Evolutionary conservation across 2,329 filamentous ascomycete genomes (phyloP).

Genomic region (Cryphonectria naterciae): DNA sequence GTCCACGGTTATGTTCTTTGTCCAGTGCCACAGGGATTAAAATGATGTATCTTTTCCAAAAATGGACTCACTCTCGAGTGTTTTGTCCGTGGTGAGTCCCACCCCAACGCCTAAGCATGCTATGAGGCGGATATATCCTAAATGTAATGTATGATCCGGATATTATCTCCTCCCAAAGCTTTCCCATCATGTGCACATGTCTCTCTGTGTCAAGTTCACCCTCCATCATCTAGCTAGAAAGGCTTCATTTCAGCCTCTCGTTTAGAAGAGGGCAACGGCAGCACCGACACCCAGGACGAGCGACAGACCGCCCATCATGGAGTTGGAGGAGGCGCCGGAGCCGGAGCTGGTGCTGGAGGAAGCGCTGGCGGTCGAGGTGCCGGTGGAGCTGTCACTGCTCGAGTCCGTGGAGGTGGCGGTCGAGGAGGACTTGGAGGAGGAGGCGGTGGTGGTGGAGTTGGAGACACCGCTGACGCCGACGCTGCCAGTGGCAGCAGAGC

Average conservation of each 20-base stretch:
- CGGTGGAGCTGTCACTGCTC: neutral
- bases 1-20: neutral
- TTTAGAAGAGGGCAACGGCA: slow-evolving; percentile 19
- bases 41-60: slow-evolving; percentile 1
- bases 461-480: neutral
- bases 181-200: slow-evolving; percentile 5
- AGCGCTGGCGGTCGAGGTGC: neutral
- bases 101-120: slow-evolving; percentile 12
- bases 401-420: slow-evolving; percentile 6
- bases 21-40: neutral
- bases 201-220: neutral
- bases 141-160: neutral
- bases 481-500: slow-evolving; percentile 5
- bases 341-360: slow-evolving; percentile 11
- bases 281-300: slow-evolving; percentile 18
- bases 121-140: neutral
- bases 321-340: neutral
- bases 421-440: neutral
- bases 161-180: neutral
- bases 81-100: neutral
- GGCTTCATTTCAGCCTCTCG: neutral
- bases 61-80: neutral
- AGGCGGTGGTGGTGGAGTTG: slow-evolving; percentile 16
- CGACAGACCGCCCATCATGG: slow-evolving; percentile 14
- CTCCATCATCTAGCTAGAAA: no score